Evolutionary conservation across 306 rosid species (phyloP).

Genomic region (Begonia fuchsioides): DNA sequence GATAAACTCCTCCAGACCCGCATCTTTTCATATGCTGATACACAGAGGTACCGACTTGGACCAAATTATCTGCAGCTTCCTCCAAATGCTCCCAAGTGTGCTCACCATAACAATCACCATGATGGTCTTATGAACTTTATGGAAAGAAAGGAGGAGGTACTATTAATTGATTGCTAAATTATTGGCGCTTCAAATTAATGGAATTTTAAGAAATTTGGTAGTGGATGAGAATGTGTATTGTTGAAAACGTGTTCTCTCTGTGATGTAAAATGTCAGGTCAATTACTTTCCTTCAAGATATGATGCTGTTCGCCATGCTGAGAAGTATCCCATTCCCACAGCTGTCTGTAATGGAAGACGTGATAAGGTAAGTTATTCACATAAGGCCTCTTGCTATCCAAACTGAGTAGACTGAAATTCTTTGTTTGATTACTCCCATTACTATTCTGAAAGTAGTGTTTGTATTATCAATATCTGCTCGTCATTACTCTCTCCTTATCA

Average conservation of each 20-base stretch:
- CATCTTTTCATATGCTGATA: constrained; percentile 73
- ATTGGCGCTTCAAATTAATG: too few relatives aligned
- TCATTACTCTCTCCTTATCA: not conserved
- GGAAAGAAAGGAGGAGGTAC: constrained; percentile 91
- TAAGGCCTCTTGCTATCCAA: too few relatives aligned
- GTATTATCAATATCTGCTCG: too few relatives aligned
- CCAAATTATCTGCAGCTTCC: constrained; percentile 96
- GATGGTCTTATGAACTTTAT: constrained; percentile 90
- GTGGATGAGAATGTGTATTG: too few relatives aligned
- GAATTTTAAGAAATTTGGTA: not conserved
- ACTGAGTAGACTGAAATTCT: too few relatives aligned
- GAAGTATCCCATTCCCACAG: constrained; percentile 35
- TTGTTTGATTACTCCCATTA: too few relatives aligned
- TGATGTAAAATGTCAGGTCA: constrained; percentile 20
- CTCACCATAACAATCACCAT: constrained; percentile 93
- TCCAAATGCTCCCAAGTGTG: constrained; percentile 72
- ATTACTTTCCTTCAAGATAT: constrained; percentile 59
- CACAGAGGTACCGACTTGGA: constrained; percentile 95
- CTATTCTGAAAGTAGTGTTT: too few relatives aligned
- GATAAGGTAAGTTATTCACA: constrained; percentile 31
- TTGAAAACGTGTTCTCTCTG: too few relatives aligned
- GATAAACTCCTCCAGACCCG: constrained; percentile 89
- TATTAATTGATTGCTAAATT: too few relatives aligned
- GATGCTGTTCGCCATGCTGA: constrained; percentile 55
- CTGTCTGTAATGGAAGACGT: constrained; percentile 24